These are phyloP conservation scores for Komagataella populi DNA, from an alignment of 805 yeast species.

Conservation along the genomic window DNA sequence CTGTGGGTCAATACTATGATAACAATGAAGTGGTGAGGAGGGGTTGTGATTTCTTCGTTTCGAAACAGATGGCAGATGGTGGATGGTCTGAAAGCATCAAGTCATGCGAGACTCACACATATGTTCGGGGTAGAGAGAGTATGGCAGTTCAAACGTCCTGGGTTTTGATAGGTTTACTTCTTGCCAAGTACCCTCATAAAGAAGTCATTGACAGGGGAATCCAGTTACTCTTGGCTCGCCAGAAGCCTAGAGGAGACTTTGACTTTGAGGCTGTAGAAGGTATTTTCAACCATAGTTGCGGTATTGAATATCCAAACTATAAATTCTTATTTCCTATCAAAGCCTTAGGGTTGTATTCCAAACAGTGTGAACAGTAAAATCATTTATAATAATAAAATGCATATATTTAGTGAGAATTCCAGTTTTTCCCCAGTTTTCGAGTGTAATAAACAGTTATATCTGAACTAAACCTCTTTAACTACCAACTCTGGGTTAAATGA, in stretches of 20 bases:
- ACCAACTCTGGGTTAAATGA: neutral
- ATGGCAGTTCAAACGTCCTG: constrained; percentile 86
- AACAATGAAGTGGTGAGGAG: constrained; percentile 47
- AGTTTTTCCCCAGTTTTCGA: neutral
- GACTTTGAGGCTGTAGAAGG: constrained; percentile 80
- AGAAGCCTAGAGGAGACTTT: constrained; percentile 73
- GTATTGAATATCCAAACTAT: constrained; percentile 92
- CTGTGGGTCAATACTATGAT: constrained; percentile 49
- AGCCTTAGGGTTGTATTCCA: constrained; percentile 67
- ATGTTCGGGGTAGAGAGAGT: constrained; percentile 46
- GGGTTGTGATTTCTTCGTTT: constrained; percentile 78
- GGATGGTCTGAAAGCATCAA: constrained; percentile 98
- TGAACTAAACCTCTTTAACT: too few relatives aligned
- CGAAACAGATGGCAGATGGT: constrained; percentile 74
- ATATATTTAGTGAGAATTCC: neutral
- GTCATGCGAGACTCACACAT: constrained; percentile 67
- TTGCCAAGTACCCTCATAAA: constrained; percentile 70
- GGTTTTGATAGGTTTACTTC: constrained; percentile 71
- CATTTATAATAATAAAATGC: neutral
- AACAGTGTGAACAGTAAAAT: constrained; percentile 9
- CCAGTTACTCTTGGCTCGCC: constrained; percentile 48
- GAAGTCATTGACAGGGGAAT: constrained; percentile 52
- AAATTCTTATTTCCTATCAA: constrained; percentile 82
- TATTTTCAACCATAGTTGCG: constrained; percentile 84
- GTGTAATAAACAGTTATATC: too few relatives aligned